Conservation (phyloP, 768 basidiomycete species). For the Collybiopsis luxurians region DNA sequence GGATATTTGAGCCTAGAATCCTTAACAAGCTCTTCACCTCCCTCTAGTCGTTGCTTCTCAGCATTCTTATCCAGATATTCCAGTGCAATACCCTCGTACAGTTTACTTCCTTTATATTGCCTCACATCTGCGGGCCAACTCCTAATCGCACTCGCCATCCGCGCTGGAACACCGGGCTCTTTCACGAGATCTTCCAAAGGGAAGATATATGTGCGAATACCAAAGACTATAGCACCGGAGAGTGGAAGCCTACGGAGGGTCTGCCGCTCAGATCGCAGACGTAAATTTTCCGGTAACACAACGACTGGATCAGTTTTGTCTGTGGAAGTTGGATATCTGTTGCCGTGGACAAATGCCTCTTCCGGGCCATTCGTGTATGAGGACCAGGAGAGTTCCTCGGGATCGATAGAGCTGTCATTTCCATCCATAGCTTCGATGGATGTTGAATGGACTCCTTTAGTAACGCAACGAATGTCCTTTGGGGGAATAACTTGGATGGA, state of each 20-base stretch:
- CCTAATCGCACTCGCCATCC: slow-evolving; percentile 61
- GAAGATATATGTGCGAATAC: slow-evolving; percentile 63
- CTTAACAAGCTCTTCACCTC: background rate
- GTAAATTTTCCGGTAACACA: slow-evolving; percentile 36
- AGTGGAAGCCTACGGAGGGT: slow-evolving; percentile 61
- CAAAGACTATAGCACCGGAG: slow-evolving; percentile 66
- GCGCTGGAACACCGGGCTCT: slow-evolving; percentile 58
- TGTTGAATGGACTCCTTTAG: slow-evolving; percentile 7
- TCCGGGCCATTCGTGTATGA: slow-evolving; percentile 55
- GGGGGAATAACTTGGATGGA: slow-evolving; percentile 38
- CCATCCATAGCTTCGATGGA: slow-evolving; percentile 12
- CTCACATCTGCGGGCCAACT: slow-evolving; percentile 69
- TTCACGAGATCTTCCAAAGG: slow-evolving; percentile 47
- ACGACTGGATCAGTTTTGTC: background rate
- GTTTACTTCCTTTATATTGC: slow-evolving; percentile 39
- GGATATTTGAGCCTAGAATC: background rate
- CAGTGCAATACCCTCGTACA: slow-evolving; percentile 30
- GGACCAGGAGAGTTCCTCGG: slow-evolving; percentile 67
- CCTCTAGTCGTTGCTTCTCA: background rate
- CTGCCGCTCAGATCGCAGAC: slow-evolving; percentile 64
- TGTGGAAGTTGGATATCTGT: slow-evolving; percentile 14
- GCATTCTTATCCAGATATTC: slow-evolving; percentile 32
- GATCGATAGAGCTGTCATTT: slow-evolving; percentile 38
- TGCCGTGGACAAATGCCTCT: slow-evolving; percentile 34
- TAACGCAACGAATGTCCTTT: slow-evolving; percentile 14